Base-by-base conservation (phyloP, 345 rosid genomes). In the Pelargonium nanum region DNA sequence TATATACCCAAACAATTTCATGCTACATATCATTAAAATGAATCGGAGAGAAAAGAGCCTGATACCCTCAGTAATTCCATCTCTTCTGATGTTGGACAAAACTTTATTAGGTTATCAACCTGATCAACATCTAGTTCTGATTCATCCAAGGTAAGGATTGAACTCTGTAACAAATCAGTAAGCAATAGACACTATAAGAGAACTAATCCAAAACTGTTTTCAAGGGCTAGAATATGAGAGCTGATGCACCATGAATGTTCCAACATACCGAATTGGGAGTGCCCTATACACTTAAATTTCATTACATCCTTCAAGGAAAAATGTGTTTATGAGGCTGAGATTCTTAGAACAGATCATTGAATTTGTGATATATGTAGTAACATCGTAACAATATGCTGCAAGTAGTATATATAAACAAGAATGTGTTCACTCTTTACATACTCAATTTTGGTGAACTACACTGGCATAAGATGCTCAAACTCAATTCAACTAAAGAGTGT, bases 21-120 rank as follows among this genome's bases (percentile, higher is more conserved):
- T 25, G 57, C 24, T 55, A 55, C 25, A 25, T 25, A 22, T 55
- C n/a, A 55, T 55, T 22, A 10, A 12, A 52, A 68, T 53, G 28
- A 67, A 30, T 19, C 1, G 21, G 50, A 30, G 45, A 6, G 21
- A 30, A 21, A 20, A 44, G 45, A 64, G n/a, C 55, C 56, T 61
- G 53, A 45, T 66, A 88, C 96, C 88, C 81, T 82, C 53, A 88
- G 78, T 67, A 82, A 54, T 75, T 88, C 96, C 67, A 66, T 57
- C 75, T 88, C 96, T 74, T 88, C 96, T 78, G 84, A 85, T 50
- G 96, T 85, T 56, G 96, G 96, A 75, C 87, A 85, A 70, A 88
- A 85, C 70, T 85, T 88, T 25, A 88, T 81, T 60, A 88, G 81
- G 70, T 79, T 88, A 65, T 88, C 96, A 57, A 88, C 83, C 72